phyloP scores from a whole-genome alignment of 805 yeast genomes.

The Metschnikowia amazonensis region DNA sequence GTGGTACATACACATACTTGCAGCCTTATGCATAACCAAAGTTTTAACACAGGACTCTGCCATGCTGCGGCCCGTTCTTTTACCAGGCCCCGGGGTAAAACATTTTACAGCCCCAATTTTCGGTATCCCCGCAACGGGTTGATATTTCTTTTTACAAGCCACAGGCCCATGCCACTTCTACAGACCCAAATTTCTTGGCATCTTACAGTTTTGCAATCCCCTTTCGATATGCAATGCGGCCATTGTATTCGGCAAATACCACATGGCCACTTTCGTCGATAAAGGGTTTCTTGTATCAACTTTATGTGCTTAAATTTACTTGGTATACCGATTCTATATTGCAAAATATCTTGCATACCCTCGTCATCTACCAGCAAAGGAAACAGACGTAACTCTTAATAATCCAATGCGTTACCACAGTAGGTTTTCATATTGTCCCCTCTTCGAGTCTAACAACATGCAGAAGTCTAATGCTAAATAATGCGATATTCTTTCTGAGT shows the following conservation, averaged over 20 bases:
- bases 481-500: neutral
- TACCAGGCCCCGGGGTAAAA: neutral
- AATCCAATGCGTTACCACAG: neutral
- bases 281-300: neutral
- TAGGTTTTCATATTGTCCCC: neutral
- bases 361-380: neutral
- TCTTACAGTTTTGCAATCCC: too few relatives aligned
- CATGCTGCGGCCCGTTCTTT: neutral
- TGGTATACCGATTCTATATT: neutral
- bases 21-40: neutral
- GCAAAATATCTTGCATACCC: neutral
- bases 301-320: neutral
- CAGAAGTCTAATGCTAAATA: neutral
- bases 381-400: neutral
- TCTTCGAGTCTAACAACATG: neutral
- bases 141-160: neutral
- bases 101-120: neutral
- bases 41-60: neutral
- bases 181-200: neutral
- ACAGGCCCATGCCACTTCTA: neutral
- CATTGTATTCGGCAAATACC: neutral
- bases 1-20: neutral
- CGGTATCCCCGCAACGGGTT: neutral
- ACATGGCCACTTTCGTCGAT: neutral
- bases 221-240: neutral